Evolutionary conservation across 139 green algal species (phyloP), one percentile per base, ranked within the genome.

Genomic region (Chlamydomonas incerta): DNA sequence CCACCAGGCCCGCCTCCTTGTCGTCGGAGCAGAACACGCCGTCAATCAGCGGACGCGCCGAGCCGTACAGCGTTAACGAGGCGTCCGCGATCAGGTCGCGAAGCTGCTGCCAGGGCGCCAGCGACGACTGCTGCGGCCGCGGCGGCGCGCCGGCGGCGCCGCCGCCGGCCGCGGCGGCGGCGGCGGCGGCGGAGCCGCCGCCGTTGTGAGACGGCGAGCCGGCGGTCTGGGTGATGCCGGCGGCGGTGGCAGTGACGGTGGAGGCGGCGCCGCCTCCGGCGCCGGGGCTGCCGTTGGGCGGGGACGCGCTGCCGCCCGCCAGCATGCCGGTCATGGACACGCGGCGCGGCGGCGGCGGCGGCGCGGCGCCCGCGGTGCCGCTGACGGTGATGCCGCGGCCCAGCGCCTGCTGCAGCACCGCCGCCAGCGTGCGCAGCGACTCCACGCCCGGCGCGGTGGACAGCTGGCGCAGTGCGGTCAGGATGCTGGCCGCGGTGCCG

Each of bases 1-100:
- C 88, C 28, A 99, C 87, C 26, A 84, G 72, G 17, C 85, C 94
- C 29, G 87, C 89, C 74, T 99, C 96, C 28, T 69, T 69, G 68
- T 85, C 80, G 29, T 76, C 80, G n/a, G 33, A 0, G 52, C 65
- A 85, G 31, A 85, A 85, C 63, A 83, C 89, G 52, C 89, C 89
- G 46, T 92, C 86, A 15, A 92, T 81, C 85, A 92, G 77, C 52
- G 85, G 89, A 52, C 86, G 63, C 9, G 81, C 89, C 26, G 63
- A 77, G 31, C 62, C 41, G 71, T 89, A 85, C 85, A 92, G 82
- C 55, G 81, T 82, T 26, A 92, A 76, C 24, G 85, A 81, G 10
- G 85, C 89, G 23, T 92, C 89, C 0, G 76, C 80, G 4, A 92
- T 63, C 63, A 92, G 76, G 71, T 92, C 89, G n/a, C 74, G 55